phyloP scores from a whole-genome alignment of 306 rosid species.

The Lablab purpureus region DNA sequence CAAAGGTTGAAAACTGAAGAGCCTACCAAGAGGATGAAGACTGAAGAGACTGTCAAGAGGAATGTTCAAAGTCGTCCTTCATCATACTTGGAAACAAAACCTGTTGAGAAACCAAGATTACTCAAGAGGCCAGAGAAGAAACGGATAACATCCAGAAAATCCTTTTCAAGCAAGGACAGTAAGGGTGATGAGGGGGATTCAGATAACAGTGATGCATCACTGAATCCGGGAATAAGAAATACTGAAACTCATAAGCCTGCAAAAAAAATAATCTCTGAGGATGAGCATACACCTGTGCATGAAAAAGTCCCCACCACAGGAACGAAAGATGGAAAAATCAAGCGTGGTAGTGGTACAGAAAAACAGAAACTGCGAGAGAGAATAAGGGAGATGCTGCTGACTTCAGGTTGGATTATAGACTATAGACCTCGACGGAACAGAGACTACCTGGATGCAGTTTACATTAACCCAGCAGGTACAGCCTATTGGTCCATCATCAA shows the following conservation, averaged over 20 bases:
- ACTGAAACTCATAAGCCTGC: constrained; percentile 54
- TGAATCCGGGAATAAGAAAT: constrained; percentile 64
- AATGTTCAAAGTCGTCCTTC: constrained; percentile 53
- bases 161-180: constrained; percentile 62
- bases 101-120: constrained; percentile 55
- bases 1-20: constrained; percentile 43
- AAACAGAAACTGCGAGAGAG: constrained; percentile 91
- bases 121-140: constrained; percentile 63
- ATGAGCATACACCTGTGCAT: constrained; percentile 63
- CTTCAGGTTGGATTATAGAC: constrained; percentile 90
- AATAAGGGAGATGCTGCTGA: constrained; percentile 88
- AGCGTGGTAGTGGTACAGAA: constrained; percentile 94
- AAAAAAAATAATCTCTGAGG: constrained; percentile 60
- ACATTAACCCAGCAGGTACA: constrained; percentile 85
- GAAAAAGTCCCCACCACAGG: constrained; percentile 60
- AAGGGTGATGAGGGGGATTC: constrained; percentile 67
- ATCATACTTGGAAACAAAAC: constrained; percentile 55
- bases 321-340: constrained; percentile 74
- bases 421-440: constrained; percentile 96
- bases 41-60: constrained; percentile 60
- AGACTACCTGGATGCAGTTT: constrained; percentile 97
- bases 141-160: constrained; percentile 50
- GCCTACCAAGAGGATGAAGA: constrained; percentile 46
- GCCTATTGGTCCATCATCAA: constrained; percentile 99
- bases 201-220: constrained; percentile 71